phyloP scores from a whole-genome alignment of 495 filamentous ascomycete genomes.

The Rusavskia elegans region DNA sequence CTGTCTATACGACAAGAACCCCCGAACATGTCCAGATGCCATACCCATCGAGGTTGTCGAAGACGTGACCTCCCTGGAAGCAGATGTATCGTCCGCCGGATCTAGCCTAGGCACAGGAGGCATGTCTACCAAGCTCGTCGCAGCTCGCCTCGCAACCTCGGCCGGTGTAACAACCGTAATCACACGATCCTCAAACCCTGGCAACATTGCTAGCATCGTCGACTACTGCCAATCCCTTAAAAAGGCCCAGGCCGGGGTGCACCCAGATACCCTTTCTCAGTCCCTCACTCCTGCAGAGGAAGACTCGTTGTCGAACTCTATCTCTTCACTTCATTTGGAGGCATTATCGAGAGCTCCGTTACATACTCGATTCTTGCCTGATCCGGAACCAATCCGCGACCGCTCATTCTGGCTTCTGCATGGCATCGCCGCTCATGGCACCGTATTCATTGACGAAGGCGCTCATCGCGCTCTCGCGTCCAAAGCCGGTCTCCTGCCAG shows the following conservation, averaged over 20 bases:
- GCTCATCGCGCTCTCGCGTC: slow-evolving; percentile 60
- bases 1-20: slow-evolving; percentile 92
- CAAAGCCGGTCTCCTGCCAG: slow-evolving; percentile 83
- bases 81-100: slow-evolving; percentile 81
- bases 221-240: slow-evolving; percentile 47
- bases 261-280: slow-evolving; percentile 7
- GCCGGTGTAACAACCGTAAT: slow-evolving; percentile 94
- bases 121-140: slow-evolving; percentile 96
- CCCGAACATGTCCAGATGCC: slow-evolving; percentile 67
- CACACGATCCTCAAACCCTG: slow-evolving; percentile 75
- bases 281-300: slow-evolving; percentile 13
- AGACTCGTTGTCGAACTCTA: slow-evolving; percentile 20
- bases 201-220: slow-evolving; percentile 83
- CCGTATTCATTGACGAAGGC: slow-evolving; percentile 78
- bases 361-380: slow-evolving; percentile 86
- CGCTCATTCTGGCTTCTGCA: slow-evolving; percentile 95
- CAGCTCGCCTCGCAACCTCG: slow-evolving; percentile 81
- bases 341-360: slow-evolving; percentile 35
- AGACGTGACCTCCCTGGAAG: slow-evolving; percentile 70
- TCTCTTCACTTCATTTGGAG: slow-evolving; percentile 18
- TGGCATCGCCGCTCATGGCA: slow-evolving; percentile 83
- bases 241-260: slow-evolving; percentile 1
- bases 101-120: slow-evolving; percentile 88
- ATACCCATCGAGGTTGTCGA: slow-evolving; percentile 83
- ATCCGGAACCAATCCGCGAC: slow-evolving; percentile 73